Evolutionary conservation across 164 flowering plant species (phyloP), one percentile per base, ranked within the genome.

Genomic region (Taxillus chinensis): DNA sequence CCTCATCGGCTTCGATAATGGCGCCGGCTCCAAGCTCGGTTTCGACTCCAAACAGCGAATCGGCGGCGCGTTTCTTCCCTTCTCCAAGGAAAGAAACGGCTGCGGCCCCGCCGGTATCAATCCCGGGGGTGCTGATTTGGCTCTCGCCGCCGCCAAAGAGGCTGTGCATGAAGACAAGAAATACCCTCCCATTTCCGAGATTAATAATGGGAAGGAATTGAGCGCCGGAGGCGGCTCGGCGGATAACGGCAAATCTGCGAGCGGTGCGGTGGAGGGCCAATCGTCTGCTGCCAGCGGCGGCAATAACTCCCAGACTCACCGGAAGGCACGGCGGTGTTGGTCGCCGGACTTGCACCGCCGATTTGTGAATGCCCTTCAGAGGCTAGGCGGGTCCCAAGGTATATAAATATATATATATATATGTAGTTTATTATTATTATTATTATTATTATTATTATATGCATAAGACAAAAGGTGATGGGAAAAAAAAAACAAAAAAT

Each of bases 321-420:
- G 99, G 74, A 93, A 93, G 66, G 89, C 96, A 9, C 81, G 99
- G 68, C 71, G 99, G 67, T 90, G 99, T 59, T 93, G 99, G 99
- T 93, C 99, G 2, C 99, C 97, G 3, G 99, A 93, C 71, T 76
- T 93, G 81, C 99, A 93, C 80, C 75, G 95, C 11, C 62, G 97
- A 54, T 93, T 93, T 69, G 96, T 93, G 1, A 89, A 83, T 81
- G 99, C 99, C 55, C 92, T 93, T 64, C 99, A 93, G 60, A 84
- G 84, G 87, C 79, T 93, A 42, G 97, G 99, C 68, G 99, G 99
- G 39, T 90, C 99, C 68, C 96, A 90, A 83, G 97, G 99, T 92
- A 84, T 64, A 12, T 38, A 51, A 10, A 17, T 27, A 2, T 27
- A 2, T 27, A 2, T 27, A 2, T 27, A 2, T 27, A 2, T 27